phyloP scores from a whole-genome alignment of 1,139 yeast species.

The Zygosaccharomyces sapae region DNA sequence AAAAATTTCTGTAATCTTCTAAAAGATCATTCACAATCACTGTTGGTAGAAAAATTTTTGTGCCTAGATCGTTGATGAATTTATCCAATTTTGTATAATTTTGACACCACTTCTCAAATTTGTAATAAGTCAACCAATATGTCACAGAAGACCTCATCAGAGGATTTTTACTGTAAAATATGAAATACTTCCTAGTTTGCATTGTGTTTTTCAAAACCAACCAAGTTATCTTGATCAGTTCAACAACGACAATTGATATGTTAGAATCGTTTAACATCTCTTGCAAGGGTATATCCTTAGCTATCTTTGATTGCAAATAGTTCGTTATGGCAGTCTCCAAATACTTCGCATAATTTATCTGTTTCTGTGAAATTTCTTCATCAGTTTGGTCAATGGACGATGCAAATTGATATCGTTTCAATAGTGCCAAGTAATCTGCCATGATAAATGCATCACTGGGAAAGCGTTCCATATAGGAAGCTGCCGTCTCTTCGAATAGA shows the following conservation, averaged over 20 bases:
- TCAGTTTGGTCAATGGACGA: conserved; percentile 24
- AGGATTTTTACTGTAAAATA: conserved; percentile 40
- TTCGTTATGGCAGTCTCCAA: conserved; percentile 27
- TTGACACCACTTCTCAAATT: conserved; percentile 45
- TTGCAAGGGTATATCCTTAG: conserved; percentile 24
- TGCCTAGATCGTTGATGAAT: conserved; percentile 44
- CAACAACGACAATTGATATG: conserved; percentile 39
- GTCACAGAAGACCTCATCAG: conserved; percentile 41
- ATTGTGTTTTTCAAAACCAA: conserved; percentile 34
- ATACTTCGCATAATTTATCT: conserved; percentile 24
- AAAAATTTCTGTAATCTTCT: conserved; percentile 34
- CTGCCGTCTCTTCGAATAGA: conserved; percentile 16
- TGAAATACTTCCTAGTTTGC: conserved; percentile 43
- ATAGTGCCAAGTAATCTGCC: conserved; percentile 20
- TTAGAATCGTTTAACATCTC: conserved; percentile 36
- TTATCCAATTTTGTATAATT: conserved; percentile 44
- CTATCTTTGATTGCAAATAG: conserved; percentile 21
- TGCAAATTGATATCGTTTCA: conserved; percentile 24
- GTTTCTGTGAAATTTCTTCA: conserved; percentile 23
- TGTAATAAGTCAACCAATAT: conserved; percentile 57
- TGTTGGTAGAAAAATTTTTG: conserved; percentile 47
- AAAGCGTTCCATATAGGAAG: conserved; percentile 16
- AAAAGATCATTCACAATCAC: conserved; percentile 44
- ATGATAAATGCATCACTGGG: conserved; percentile 21
- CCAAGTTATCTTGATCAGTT: conserved; percentile 41